Percentiles rank a stretch among this genome's conserved stretches.
Evolutionary conservation across 352 stramenopile species (phyloP).

Genomic region (Phytopythium montanum): DNA sequence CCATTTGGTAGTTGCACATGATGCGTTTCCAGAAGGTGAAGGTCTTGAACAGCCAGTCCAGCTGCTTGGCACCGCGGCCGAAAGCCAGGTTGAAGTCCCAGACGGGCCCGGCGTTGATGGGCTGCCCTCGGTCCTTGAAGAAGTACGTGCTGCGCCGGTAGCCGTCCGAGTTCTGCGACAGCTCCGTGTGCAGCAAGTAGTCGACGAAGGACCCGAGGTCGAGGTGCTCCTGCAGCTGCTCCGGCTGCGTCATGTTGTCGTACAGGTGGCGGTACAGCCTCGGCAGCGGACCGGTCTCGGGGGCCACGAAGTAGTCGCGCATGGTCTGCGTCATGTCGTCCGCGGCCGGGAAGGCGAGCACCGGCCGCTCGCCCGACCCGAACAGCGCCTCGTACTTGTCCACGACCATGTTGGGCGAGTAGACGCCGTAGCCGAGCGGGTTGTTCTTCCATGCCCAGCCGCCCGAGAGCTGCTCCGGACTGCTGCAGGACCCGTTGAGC

Average conservation of each 20-base stretch:
- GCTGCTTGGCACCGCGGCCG: slow-evolving; percentile 28
- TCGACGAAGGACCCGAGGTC: slow-evolving; percentile 70
- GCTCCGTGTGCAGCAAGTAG: slow-evolving; percentile 67
- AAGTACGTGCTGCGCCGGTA: slow-evolving; percentile 66
- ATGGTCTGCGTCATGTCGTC: slow-evolving; percentile 49
- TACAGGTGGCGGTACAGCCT: slow-evolving; percentile 58
- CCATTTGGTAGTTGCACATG: slow-evolving; percentile 70
- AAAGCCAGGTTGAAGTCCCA: slow-evolving; percentile 77
- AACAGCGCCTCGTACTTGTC: slow-evolving; percentile 60
- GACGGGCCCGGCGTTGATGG: slow-evolving; percentile 63
- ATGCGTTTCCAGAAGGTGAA: slow-evolving; percentile 62
- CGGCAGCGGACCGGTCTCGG: slow-evolving; percentile 42
- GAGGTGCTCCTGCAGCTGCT: slow-evolving; percentile 43
- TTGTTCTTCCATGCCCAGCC: slow-evolving; percentile 71
- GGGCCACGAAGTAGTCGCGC: slow-evolving; percentile 57
- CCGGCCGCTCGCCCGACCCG: slow-evolving; percentile 41
- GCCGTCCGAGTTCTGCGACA: slow-evolving; percentile 56
- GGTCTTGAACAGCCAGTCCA: slow-evolving; percentile 51
- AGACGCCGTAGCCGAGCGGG: slow-evolving; percentile 41
- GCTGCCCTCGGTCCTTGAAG: slow-evolving; percentile 61
- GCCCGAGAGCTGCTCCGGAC: slow-evolving; percentile 36
- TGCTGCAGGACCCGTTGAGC: slow-evolving; percentile 26
- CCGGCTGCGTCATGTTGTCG: slow-evolving; percentile 55
- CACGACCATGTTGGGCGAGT: slow-evolving; percentile 55
- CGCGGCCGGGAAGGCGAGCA: slow-evolving; percentile 40